Evolutionary conservation across 2,329 filamentous ascomycete genomes (phyloP).

Genomic region (Talaromyces funiculosus): DNA sequence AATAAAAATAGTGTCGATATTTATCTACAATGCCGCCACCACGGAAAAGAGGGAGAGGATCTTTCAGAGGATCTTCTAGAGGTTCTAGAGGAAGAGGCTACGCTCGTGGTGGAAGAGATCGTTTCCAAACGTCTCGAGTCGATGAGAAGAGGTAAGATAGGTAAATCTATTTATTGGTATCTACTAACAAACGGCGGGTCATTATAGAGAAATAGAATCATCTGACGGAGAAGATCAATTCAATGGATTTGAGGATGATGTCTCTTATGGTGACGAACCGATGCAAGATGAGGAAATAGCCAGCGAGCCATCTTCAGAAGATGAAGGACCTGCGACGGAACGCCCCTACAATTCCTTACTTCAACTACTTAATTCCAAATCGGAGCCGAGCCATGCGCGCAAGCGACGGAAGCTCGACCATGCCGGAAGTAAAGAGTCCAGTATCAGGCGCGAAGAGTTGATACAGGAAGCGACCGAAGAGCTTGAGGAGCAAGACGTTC

Average conservation of each 20-base stretch:
- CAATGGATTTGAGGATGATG: conserved; percentile 22
- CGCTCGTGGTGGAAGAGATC: conserved; percentile 19
- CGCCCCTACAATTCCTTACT: conserved; percentile 54
- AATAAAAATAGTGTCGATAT: no score
- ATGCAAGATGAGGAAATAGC: conserved; percentile 34
- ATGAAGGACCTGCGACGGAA: conserved; percentile 37
- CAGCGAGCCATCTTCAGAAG: conserved; percentile 36
- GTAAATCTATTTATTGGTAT: neutral
- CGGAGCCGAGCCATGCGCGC: conserved; percentile 34
- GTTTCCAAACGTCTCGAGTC: conserved; percentile 35
- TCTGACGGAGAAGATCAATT: conserved; percentile 19
- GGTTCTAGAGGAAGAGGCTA: neutral
- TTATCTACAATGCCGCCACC: conserved; percentile 25
- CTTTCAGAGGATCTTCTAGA: conserved; percentile 2
- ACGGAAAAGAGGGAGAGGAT: conserved; percentile 26
- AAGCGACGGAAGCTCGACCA: conserved; percentile 51
- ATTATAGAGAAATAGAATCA: neutral
- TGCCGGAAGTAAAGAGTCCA: conserved; percentile 24
- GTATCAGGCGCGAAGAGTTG: conserved; percentile 19
- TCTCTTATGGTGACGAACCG: conserved; percentile 32
- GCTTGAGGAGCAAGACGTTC: conserved; percentile 37
- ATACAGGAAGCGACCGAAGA: conserved; percentile 24
- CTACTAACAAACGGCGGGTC: neutral
- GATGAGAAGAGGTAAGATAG: conserved; percentile 34
- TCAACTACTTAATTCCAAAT: conserved; percentile 46